phyloP scores from a whole-genome alignment of 1,139 yeast genomes.

The Yamadazyma dendronema region DNA sequence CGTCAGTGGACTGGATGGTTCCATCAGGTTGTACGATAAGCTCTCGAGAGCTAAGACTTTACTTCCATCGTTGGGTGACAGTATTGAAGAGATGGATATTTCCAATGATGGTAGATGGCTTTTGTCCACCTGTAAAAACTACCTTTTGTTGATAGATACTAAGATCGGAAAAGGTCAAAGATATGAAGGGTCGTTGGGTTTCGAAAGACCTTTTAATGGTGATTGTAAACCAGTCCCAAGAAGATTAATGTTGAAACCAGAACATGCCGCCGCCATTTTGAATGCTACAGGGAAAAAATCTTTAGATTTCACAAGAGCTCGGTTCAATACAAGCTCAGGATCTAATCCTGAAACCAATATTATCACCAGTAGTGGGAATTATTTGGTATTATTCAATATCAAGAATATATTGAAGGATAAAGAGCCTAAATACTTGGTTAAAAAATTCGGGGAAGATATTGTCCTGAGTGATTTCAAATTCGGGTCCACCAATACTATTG shows the following conservation, averaged over 20 bases:
- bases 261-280: conserved; percentile 66
- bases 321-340: conserved; percentile 62
- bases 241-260: conserved; percentile 66
- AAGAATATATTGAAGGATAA: conserved; percentile 51
- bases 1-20: conserved; percentile 74
- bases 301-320: conserved; percentile 66
- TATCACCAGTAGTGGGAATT: conserved; percentile 77
- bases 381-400: conserved; percentile 79
- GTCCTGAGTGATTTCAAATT: conserved; percentile 78
- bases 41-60: conserved; percentile 73
- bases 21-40: conserved; percentile 67
- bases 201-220: conserved; percentile 60
- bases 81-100: conserved; percentile 62
- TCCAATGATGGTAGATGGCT: conserved; percentile 83
- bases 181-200: conserved; percentile 63
- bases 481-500: conserved; percentile 68
- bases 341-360: conserved; percentile 65
- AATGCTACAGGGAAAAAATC: conserved; percentile 46
- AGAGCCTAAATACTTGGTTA: conserved; percentile 58
- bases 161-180: conserved; percentile 58
- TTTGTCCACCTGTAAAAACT: conserved; percentile 73
- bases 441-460: conserved; percentile 59
- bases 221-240: conserved; percentile 69
- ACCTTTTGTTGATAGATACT: conserved; percentile 66
- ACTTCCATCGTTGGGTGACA: conserved; percentile 80